phyloP scores from a whole-genome alignment of 1,284 basidiomycete genomes.

The Austropuccinia psidii region DNA sequence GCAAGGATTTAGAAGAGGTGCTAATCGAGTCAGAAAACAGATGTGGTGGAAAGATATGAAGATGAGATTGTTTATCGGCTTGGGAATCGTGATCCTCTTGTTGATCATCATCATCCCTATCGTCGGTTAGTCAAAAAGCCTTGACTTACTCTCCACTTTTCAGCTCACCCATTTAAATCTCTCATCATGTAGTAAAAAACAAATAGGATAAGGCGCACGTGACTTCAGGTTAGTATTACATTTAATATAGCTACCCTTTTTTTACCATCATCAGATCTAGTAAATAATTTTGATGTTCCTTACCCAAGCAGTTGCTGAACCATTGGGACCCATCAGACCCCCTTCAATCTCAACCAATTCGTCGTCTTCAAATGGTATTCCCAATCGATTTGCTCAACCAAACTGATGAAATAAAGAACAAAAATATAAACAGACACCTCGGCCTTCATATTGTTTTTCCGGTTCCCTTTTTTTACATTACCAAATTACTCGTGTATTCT shows the following conservation, averaged over 20 bases:
- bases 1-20: conserved; percentile 93
- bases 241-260: no score
- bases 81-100: conserved; percentile 77
- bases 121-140: conserved; percentile 49
- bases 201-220: conserved; percentile 38
- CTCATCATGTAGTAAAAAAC: conserved; percentile 24
- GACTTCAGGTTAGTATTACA: conserved; percentile 22
- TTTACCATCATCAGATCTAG: not conserved
- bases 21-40: conserved; percentile 95
- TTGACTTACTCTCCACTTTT: not conserved
- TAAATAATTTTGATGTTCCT: not conserved
- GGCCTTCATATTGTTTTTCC: not conserved
- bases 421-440: not conserved
- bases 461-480: not conserved
- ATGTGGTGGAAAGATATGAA: conserved; percentile 54
- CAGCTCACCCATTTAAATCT: not conserved
- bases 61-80: conserved; percentile 84
- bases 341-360: conserved; percentile 20
- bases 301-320: conserved; percentile 15
- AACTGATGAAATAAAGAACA: conserved; percentile 1
- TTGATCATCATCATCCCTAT: conserved; percentile 88
- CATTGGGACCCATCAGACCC: conserved; percentile 31
- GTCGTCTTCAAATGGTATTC: conserved; percentile 11
- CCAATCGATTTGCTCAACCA: conserved; percentile 32
- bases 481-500: not conserved